Evolutionary conservation across 208 protist genomes (phyloP), one percentile per base, ranked within the genome.

Genomic region (Phytomonas sp.): DNA sequence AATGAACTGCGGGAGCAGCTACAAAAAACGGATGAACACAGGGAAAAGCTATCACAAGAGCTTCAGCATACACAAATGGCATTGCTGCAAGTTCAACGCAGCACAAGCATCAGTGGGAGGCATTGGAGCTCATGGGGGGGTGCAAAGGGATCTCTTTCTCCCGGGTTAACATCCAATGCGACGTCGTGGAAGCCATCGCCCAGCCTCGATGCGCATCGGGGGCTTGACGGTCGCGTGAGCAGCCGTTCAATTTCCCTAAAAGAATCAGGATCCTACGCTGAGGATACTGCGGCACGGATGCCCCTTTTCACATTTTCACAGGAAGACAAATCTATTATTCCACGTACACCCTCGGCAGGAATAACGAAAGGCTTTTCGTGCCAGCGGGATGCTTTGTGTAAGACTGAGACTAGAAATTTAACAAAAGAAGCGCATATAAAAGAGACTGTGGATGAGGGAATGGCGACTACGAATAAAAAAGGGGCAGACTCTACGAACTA

Each of bases 21-120:
- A 29, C 70, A 77, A 67, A 83, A 80, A 61, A 89, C 80, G 14
- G 87, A 92, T 63, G 72, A 69, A 19, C 83, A 81, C 14, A 78
- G 84, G 14, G 88, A 89, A 65, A 73, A 81, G 70, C 74, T 96
- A 29, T 70, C 77, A 34, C 65, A 79, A 59, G 88, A 96, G 69
- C 71, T 96, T 29, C 89, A 93, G 68, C 81, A 89, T 65, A 89
- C 69, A 16, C 86, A 92, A 68, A 75, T 81, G 49, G 91, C 88
- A 0, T 82, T 96, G 12, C 73, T 96, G 63, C 86, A 90, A 33
- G 71, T 96, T 42, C 88, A 96, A 69, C 31, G 31, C 10, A 63
- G 31, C 10, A 63, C 29, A 31, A 63, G 31, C 31, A 10, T 31
- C 60, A 34, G 7, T 63, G 60, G 29, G 10, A 36, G 30, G 31